These are phyloP conservation scores for Cystobasidium pallidum DNA, from an alignment of 1,284 basidiomycete genomes.

Conservation along the genomic window DNA sequence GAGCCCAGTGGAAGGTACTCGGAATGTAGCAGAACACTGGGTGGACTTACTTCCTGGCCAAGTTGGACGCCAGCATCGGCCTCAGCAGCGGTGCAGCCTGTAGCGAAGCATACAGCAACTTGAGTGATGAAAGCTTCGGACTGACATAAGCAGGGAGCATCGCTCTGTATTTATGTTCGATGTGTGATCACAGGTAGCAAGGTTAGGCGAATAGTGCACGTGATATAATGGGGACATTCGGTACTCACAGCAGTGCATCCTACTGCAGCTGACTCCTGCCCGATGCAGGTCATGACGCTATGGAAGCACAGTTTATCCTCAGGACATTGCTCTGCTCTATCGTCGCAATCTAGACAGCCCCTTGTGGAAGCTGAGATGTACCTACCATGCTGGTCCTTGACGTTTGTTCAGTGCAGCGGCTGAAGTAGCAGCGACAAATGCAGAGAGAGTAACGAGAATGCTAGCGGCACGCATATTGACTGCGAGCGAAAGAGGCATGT, in stretches of 20 bases:
- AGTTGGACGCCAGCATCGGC: conserved; percentile 31
- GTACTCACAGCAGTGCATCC: conserved; percentile 9
- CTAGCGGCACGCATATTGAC: conserved; percentile 30
- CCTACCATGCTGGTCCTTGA: conserved; percentile 42
- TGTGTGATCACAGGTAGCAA: neutral
- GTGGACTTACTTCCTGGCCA: conserved; percentile 26
- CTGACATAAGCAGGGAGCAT: conserved; percentile 37
- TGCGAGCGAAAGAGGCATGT: neutral
- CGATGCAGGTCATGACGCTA: conserved; percentile 30
- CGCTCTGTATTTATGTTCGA: conserved; percentile 16
- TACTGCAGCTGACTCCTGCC: neutral
- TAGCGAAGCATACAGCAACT: conserved; percentile 35
- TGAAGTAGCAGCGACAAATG: conserved; percentile 22
- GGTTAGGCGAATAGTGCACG: neutral
- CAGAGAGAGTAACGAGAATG: conserved; percentile 23
- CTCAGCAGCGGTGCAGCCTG: conserved; percentile 24
- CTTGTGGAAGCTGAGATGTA: neutral
- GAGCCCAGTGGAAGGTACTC: too few relatives aligned
- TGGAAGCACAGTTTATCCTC: neutral
- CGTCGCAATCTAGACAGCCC: too few relatives aligned
- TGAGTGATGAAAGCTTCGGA: conserved; percentile 36
- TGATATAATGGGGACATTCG: neutral
- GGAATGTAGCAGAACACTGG: neutral
- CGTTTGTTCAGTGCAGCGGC: conserved; percentile 32
- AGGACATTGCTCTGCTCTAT: too few relatives aligned